Conservation (phyloP, 2,329 filamentous ascomycete species). For the Aspergillus luchuensis region DNA sequence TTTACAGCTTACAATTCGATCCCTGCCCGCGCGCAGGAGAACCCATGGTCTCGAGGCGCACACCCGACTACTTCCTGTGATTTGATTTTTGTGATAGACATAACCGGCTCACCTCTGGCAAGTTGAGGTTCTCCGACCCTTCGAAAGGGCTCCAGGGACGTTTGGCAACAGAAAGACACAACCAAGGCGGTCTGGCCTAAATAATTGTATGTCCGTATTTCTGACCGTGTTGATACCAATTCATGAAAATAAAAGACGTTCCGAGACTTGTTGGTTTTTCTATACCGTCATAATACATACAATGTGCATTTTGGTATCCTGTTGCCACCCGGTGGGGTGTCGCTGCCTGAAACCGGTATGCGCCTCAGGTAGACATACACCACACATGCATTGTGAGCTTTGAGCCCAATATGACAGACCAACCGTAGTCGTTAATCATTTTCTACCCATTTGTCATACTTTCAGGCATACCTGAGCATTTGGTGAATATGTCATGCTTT, state of each 20-base stretch:
- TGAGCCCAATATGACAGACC: background rate
- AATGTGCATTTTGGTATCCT: background rate
- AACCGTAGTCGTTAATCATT: background rate
- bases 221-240: constrained; percentile 44
- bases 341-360: background rate
- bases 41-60: constrained; percentile 97
- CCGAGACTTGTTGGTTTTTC: background rate
- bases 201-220: constrained; percentile 41
- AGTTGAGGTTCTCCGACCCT: constrained; percentile 25
- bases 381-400: background rate
- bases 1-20: constrained; percentile 92
- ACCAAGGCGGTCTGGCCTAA: constrained; percentile 27
- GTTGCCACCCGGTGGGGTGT: constrained; percentile 1
- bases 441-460: background rate
- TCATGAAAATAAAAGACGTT: constrained; percentile 44
- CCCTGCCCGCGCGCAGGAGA: constrained; percentile 96
- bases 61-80: constrained; percentile 97
- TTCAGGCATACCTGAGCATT: too few relatives aligned
- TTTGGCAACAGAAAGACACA: constrained; percentile 30
- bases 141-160: constrained; percentile 32
- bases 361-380: background rate
- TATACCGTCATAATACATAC: too few relatives aligned
- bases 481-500: too few relatives aligned
- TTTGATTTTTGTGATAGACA: constrained; percentile 38
- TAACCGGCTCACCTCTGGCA: constrained; percentile 26